Evolutionary conservation across 2,329 filamentous ascomycete species (phyloP).

Genomic region (Xylaria sp.): DNA sequence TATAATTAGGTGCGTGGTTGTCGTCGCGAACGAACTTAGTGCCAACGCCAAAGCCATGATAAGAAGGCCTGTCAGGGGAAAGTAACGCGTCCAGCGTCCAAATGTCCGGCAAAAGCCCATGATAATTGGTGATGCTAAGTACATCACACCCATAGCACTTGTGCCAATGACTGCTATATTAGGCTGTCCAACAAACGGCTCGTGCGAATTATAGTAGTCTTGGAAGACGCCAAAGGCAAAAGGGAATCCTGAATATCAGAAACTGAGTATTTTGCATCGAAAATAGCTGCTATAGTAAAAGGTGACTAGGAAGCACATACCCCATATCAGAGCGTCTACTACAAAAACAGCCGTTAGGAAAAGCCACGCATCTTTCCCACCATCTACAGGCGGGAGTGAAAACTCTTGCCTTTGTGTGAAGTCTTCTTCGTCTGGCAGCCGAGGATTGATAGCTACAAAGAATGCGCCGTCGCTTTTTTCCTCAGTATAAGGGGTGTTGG

Average conservation of each 20-base stretch:
- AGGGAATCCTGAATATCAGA: slow-evolving; percentile 64
- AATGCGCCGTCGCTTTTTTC: slow-evolving; percentile 18
- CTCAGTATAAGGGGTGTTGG: slow-evolving; percentile 20
- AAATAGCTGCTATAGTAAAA: background rate
- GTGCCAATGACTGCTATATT: slow-evolving; percentile 73
- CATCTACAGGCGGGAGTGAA: slow-evolving; percentile 45
- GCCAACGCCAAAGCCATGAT: slow-evolving; percentile 64
- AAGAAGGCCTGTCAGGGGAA: slow-evolving; percentile 58
- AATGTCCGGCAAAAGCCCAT: slow-evolving; percentile 59
- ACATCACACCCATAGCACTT: slow-evolving; percentile 69
- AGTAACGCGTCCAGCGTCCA: slow-evolving; percentile 54
- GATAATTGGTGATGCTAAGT: slow-evolving; percentile 61
- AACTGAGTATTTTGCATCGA: slow-evolving; percentile 21
- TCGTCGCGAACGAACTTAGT: slow-evolving; percentile 63
- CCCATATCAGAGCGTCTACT: slow-evolving; percentile 65
- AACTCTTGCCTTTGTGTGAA: slow-evolving; percentile 30
- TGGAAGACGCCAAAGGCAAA: slow-evolving; percentile 78
- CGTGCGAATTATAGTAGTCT: slow-evolving; percentile 71
- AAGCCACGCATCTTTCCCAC: slow-evolving; percentile 50
- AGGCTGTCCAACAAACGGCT: slow-evolving; percentile 64
- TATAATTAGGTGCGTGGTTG: slow-evolving; percentile 63
- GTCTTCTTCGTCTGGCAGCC: slow-evolving; percentile 17
- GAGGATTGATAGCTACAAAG: slow-evolving; percentile 18
- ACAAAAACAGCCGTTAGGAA: slow-evolving; percentile 62
- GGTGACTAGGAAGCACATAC: slow-evolving; percentile 45